Percentiles rank a stretch among this genome's conserved stretches.
Evolutionary conservation across 2,329 filamentous ascomycete species (phyloP).

Genomic region (Stachybotrys echinatus): DNA sequence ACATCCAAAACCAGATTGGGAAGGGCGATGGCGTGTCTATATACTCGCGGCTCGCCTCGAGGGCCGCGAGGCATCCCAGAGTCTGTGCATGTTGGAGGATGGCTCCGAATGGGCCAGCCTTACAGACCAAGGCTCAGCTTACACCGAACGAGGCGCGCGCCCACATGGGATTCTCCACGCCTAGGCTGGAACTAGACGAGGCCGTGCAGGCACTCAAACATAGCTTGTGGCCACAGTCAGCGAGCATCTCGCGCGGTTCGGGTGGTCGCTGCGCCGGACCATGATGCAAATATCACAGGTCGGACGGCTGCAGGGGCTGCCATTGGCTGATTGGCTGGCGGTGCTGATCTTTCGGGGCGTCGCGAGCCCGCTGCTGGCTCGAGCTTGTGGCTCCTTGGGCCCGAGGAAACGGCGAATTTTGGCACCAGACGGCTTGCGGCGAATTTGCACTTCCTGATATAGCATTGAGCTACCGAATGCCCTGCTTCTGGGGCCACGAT

Average conservation of each 20-base stretch:
- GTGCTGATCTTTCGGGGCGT: background rate
- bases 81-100: no score
- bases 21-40: background rate
- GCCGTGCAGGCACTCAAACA: no score
- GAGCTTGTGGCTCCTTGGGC: background rate
- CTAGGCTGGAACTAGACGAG: no score
- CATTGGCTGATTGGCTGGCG: background rate
- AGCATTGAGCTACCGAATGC: background rate
- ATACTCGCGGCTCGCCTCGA: background rate
- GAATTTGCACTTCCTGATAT: background rate
- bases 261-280: no score
- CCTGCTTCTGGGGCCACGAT: background rate
- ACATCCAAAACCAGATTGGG: background rate
- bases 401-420: background rate
- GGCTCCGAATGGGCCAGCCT: background rate
- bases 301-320: background rate
- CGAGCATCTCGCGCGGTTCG: no score
- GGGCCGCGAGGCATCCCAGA: no score
- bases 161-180: background rate
- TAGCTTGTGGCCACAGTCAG: no score
- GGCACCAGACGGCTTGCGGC: background rate
- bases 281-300: background rate
- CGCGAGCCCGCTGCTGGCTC: background rate
- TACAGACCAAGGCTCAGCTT: background rate
- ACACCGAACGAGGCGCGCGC: background rate